Base-by-base conservation (phyloP, 2,329 filamentous ascomycete species). In the Ophiostoma himal-ulmi region DNA sequence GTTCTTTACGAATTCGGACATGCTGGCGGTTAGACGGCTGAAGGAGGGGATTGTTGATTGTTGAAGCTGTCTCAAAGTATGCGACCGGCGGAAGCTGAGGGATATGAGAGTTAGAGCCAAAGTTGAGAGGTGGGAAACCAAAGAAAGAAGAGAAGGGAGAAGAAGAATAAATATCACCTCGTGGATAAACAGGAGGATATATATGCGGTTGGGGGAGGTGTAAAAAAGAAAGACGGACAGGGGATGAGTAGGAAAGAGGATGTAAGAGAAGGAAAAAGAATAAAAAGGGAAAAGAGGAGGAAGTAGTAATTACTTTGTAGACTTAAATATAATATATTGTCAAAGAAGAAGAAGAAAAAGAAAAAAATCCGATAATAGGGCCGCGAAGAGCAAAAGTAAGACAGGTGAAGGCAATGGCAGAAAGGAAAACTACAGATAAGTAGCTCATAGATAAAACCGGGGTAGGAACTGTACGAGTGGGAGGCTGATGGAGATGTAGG, bases 1-100 rank as follows among this genome's bases (percentile, higher is more conserved):
- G 26, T 64, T 70, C 11, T 70, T 67, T 1, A 60, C 37, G 72
- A 14, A 57, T 41, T 41, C 71, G 8, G 64, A 72, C 76, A 71
- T 77, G 69, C 1, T 74, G 72, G 26, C 26, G 13, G 65, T 48
- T 5, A 37, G 17, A 11, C 13, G 11, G 37, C 37, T 13, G 44
- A 48, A 48, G 6, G 17, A 7, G 44, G n/a, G 44, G 44, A n/a
- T 5, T 17, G 17, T 20, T n/a, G 44, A n/a, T 48, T 48, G 44
- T 48, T 3, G n/a, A 30, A 5, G 34, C 0, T 69, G 62, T 57
- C 26, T 62, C 22, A 30, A 52, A 5, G 11, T 5, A 60, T 30
- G n/a, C 26, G n/a, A 68, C n/a, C 26, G 20, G 22, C 26, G 54
- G 5, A 10, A 17, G 14, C 34, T 30, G 37, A 41, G 34, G 64